Base-by-base conservation (phyloP, 2,329 filamentous ascomycete species). In the Magnaporthiopsis rhizophila region DNA sequence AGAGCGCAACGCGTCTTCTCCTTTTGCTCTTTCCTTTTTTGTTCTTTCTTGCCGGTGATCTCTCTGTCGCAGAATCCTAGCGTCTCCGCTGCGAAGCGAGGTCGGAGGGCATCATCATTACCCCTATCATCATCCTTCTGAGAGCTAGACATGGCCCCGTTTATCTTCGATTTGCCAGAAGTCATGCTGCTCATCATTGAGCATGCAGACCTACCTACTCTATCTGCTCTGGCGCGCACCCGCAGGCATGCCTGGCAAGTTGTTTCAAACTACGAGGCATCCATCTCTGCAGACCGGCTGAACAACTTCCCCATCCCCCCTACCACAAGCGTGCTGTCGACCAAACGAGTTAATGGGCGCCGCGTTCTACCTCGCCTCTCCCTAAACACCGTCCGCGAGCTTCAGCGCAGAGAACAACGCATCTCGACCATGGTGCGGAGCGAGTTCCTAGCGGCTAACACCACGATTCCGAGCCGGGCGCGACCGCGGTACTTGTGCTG, bases 161-260 rank as follows among this genome's bases (percentile, higher is more conserved):
- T 21, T 15, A 56, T 53, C 12, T 15, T 57, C 5, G 32, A 18
- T n/a, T 34, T 58, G 56, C 53, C 56, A 28, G 61, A 63, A 58
- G 18, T 59, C 4, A 13, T 63, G 8, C 57, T 63, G 21, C n/a
- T 26, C 3, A 34, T 63, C 36, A 26, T 57, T 24, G 62, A 63
- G 62, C 13, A 63, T 26, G 56, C 57, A 21, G 62, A 63, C 11
- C 36, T 63, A 18, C 57, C 56, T 30, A 30, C 56, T 24, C 5
- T 63, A 13, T 59, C 62, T 8, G 34, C 62, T n/a, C 62, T 63
- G 32, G 58, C 58, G 34, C 62, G 62, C 12, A 63, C 62, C 8
- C 50, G 50, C 12, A 59, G 15, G 11, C 34, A 24, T 15, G 13
- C 45, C 36, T 32, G 59, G 26, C 8, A 34, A 15, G 36, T 36